A percentile compares a stretch with the other conserved stretches of the same genome.
These are phyloP conservation scores for Metarhizium rileyi DNA, from an alignment of 2,329 filamentous ascomycete species.

Conservation along the genomic window DNA sequence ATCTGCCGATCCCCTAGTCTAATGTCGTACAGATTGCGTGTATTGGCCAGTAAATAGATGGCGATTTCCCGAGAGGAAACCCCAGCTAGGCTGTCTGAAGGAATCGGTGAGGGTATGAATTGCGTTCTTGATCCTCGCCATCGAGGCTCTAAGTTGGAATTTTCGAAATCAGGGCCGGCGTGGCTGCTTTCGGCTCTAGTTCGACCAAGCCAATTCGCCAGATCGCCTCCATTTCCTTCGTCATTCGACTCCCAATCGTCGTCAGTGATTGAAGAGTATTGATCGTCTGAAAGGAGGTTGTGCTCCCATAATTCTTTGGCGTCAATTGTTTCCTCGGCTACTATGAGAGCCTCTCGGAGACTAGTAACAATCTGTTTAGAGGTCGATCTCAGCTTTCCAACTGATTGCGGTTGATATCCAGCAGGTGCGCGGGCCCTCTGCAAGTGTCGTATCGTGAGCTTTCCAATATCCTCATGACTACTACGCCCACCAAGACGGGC, in stretches of 20 bases:
- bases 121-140: background rate
- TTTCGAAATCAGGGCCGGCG: background rate
- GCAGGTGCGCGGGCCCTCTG: slow-evolving; percentile 17
- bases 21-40: slow-evolving; percentile 2
- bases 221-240: background rate
- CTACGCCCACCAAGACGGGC: slow-evolving; percentile 53
- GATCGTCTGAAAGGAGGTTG: slow-evolving; percentile 50
- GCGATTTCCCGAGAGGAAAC: background rate
- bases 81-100: background rate
- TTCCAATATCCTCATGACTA: slow-evolving; percentile 41
- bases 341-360: slow-evolving; percentile 8
- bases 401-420: slow-evolving; percentile 11
- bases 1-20: background rate
- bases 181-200: background rate
- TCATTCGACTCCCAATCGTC: slow-evolving; percentile 25
- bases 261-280: slow-evolving; percentile 51
- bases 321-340: slow-evolving; percentile 34
- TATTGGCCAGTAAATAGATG: background rate
- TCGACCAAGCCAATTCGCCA: slow-evolving; percentile 11
- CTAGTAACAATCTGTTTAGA: slow-evolving; percentile 7
- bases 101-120: background rate
- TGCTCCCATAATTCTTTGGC: slow-evolving; percentile 42
- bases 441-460: background rate
- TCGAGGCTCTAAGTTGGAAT: background rate
- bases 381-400: background rate